Base-by-base conservation (phyloP, 441 rosid species). In the Bruguiera hainesii region DNA sequence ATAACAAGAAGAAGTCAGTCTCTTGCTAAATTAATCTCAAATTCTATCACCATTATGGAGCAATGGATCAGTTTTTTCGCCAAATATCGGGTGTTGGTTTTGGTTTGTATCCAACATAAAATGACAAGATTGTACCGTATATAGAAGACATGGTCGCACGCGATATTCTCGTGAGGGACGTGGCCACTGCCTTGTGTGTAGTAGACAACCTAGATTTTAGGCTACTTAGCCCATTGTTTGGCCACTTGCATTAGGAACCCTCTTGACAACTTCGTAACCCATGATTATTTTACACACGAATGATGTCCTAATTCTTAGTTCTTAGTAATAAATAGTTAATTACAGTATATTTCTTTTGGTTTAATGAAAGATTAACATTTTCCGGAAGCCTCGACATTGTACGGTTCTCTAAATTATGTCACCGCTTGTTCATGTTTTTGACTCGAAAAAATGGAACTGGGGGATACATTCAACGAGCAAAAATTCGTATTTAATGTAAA, bases 1-100 rank as follows among this genome's bases (percentile, higher is more conserved):
- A 70, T 35, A 26, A 35, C 30, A n/a, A 39, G 67, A n/a, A 39
- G 67, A 72, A 73, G 77, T 65, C 77, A 71, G 18, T 25, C 48
- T 56, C 30, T 57, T 39, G 48, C 58, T 69, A 70, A 71, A 53
- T 55, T 39, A 71, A 49, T 71, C 71, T 48, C 29, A 61, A 56
- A 62, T 35, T 52, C 49, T 50, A 5, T 23, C 64, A 50, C 42
- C 62, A 46, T 63, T 55, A 55, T 23, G 1, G 9, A 23, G 3
- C 28, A 21, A 10, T 55, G 28, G 28, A 20, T 25, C 29, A 55
- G 28, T 25, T 23, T 4, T 13, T 4, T 55, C 23, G 11, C 58
- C 58, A 11, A 55, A 55, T 10, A 11, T 23, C 23, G 6, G 25
- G 23, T 68, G 29, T n/a, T 30, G 16, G n/a, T 58, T 56, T 60